Percentiles rank a stretch among this genome's conserved stretches.
phyloP scores from a whole-genome alignment of 1,284 basidiomycete genomes.

The Austroboletus rostrupii region DNA sequence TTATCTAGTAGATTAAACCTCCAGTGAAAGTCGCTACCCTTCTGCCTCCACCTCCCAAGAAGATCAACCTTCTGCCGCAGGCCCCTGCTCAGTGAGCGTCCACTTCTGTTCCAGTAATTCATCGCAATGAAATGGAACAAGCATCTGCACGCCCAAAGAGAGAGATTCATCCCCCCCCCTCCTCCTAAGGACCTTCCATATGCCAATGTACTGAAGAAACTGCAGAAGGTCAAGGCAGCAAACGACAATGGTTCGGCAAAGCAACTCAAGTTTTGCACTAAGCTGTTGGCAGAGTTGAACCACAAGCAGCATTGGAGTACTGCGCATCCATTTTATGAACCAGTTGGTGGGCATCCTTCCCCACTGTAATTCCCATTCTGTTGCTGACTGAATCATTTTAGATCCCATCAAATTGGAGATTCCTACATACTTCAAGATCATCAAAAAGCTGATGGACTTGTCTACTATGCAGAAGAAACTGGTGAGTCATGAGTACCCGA shows the following conservation, averaged over 20 bases:
- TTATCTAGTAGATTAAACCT: constrained; percentile 43
- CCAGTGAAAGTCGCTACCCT: constrained; percentile 51
- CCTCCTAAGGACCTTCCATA: constrained; percentile 90
- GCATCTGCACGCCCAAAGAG: constrained; percentile 83
- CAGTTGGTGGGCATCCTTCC: constrained; percentile 69
- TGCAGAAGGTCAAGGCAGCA: constrained; percentile 54
- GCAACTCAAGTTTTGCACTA: constrained; percentile 82
- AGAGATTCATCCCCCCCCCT: constrained; percentile 92
- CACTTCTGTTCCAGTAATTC: constrained; percentile 74
- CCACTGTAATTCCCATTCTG: not conserved
- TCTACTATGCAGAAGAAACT: constrained; percentile 86
- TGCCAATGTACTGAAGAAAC: constrained; percentile 70
- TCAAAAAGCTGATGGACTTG: constrained; percentile 95
- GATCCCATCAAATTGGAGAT: constrained; percentile 79
- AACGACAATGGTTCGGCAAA: constrained; percentile 74
- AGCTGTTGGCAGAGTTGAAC: constrained; percentile 73
- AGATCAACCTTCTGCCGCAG: constrained; percentile 28
- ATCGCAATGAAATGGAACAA: constrained; percentile 60
- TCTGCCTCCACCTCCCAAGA: constrained; percentile 41
- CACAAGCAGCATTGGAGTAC: constrained; percentile 75
- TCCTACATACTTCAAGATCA: constrained; percentile 80
- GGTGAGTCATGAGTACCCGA: constrained; percentile 70
- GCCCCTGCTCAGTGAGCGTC: constrained; percentile 59
- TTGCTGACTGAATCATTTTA: constrained; percentile 23
- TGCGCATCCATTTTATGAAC: constrained; percentile 88